Base-by-base conservation (phyloP, 2,329 filamentous ascomycete genomes). In the Pseudocercospora pini-densiflorae region DNA sequence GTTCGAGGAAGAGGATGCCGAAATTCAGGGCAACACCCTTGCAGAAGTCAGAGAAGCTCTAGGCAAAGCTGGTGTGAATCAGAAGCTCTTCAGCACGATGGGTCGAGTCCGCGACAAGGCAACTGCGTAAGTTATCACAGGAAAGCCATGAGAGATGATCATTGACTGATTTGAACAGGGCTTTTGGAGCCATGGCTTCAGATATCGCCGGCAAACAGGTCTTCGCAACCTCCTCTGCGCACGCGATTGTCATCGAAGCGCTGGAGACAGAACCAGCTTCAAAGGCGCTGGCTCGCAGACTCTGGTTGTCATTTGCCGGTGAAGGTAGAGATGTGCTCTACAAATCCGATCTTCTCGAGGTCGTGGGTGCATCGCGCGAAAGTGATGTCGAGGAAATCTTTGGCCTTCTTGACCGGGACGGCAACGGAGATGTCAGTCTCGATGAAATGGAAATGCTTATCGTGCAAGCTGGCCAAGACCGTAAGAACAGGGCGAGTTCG, bases 141-240 rank as follows among this genome's bases (percentile, higher is more conserved):
- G n/a, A n/a, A n/a, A n/a, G n/a, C n/a, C n/a, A n/a, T n/a, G n/a
- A n/a, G n/a, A n/a, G n/a, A n/a, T n/a, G n/a, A n/a, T n/a, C n/a
- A n/a, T n/a, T n/a, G n/a, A n/a, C 51, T 54, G n/a, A 54, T 29
- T 27, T 5, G 16, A 29, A 16, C 51, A 92, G 91, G 0, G 90
- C 89, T 0, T 92, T 96, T 78, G 93, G 93, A 29, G 93, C 93
- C 75, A 87, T 96, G 63, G 92, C 92, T 1, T 91, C 91, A 2
- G 93, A 96, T 75, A 92, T 96, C 69, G 93, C 92, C 0, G 93
- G 93, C 69, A 94, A 93, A 80, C 86, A 94, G 72, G 88, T 94
- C 36, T 93, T 94, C 81, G 94, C 64, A 33, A 67, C 72, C 72
- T 59, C 75, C 75, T 8, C 68, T 2, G 55, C 55, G 33, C 55